These are phyloP conservation scores for Fusarium nisikadoi DNA, from an alignment of 2,329 filamentous ascomycete genomes.

Conservation along the genomic window DNA sequence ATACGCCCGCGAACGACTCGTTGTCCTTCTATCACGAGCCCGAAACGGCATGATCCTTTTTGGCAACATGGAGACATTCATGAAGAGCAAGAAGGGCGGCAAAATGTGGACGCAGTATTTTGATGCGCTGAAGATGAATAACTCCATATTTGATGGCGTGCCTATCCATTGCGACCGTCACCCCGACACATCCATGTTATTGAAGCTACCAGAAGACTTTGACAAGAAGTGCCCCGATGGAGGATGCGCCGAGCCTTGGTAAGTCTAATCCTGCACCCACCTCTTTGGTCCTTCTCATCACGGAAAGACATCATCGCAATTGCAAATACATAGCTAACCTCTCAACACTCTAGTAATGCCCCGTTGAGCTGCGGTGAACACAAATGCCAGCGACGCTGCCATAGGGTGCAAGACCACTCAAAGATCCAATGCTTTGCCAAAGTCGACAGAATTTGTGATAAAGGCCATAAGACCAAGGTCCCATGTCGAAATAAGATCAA, in stretches of 20 bases:
- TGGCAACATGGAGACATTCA: constrained; percentile 75
- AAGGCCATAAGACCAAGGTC: too few species aligned
- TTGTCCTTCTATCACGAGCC: constrained; percentile 76
- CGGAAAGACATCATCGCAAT: too few species aligned
- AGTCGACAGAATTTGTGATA: constrained; percentile 60
- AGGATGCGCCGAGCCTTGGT: constrained; percentile 74
- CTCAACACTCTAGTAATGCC: constrained; percentile 53
- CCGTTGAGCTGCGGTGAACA: constrained; percentile 68
- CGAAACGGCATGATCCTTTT: constrained; percentile 74
- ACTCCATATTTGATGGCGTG: constrained; percentile 68
- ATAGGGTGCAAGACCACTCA: constrained; percentile 69
- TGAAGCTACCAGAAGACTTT: constrained; percentile 67
- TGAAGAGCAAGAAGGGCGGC: constrained; percentile 56
- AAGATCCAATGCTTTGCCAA: constrained; percentile 51
- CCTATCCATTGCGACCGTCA: constrained; percentile 71
- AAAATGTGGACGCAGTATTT: constrained; percentile 68
- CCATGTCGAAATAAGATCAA: too few species aligned
- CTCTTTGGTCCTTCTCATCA: too few species aligned
- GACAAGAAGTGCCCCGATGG: constrained; percentile 72
- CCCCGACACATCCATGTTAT: constrained; percentile 56
- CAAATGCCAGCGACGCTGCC: constrained; percentile 68
- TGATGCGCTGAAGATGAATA: constrained; percentile 60
- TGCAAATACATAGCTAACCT: neutral
- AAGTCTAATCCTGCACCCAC: constrained; percentile 20
- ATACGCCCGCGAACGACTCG: constrained; percentile 71